Base-by-base conservation (phyloP, 148 eudicot species). In the Suaeda aralocaspica region DNA sequence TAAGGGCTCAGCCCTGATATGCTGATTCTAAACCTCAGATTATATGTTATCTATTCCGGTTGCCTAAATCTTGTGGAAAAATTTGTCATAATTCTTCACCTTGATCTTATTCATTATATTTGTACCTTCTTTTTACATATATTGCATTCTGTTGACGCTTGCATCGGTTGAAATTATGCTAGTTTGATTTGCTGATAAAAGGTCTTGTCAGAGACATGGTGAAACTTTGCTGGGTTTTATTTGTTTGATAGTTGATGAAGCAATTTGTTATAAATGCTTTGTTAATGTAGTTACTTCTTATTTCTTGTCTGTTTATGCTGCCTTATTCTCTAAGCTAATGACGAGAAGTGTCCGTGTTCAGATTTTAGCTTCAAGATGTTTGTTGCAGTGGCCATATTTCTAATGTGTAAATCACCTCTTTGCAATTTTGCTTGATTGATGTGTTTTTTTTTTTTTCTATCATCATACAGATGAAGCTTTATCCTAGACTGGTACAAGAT, bases 401-500 rank as follows among this genome's bases (percentile, higher is more conserved):
- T 64, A 41, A 57, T 56, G 71, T 44, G 70, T 31, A 39, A 25
- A 33, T 53, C n/a, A 21, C 53, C 30, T 73, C 34, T 36, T 1
- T 64, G 60, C 52, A 42, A 46, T 64, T n/a, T 69, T 57, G 59
- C 29, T 74, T 69, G 33, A 50, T 55, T 73, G 67, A 51, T 70
- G 29, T n/a, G 46, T 69, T 59, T 48, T 36, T 24, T 33, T 68
- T 33, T 36, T n/a, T n/a, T n/a, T n/a, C n/a, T 68, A 53, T 48
- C 22, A 12, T 76, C 70, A 67, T 81, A 83, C 96, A 94, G 99
- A 83, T 83, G 81, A 83, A 84, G 85, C 91, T 86, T 74, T 87
- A 94, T 78, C 97, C 99, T 62, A 86, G 76, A 70, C 83, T 94
- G 76, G 93, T 94, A 50, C 88, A 84, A 74, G 99, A 91, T 81